phyloP scores from a whole-genome alignment of 495 filamentous ascomycete genomes.

The Filosporella fistucella region DNA sequence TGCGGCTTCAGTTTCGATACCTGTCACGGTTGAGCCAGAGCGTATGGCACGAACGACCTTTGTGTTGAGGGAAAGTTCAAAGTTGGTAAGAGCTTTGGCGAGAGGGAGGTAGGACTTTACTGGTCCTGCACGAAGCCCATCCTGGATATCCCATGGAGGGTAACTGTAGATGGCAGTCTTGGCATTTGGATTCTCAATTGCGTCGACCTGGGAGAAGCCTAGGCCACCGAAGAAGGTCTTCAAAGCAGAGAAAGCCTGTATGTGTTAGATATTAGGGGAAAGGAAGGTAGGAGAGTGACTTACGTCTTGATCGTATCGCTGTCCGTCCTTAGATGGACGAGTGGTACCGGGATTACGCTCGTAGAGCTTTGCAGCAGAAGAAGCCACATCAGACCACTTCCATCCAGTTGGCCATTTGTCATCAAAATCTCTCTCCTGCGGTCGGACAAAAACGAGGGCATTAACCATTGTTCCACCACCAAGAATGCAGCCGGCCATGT shows the following conservation, averaged over 20 bases:
- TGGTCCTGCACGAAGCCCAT: constrained; percentile 64
- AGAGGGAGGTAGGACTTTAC: constrained; percentile 66
- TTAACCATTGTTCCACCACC: constrained; percentile 73
- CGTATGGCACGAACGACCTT: constrained; percentile 62
- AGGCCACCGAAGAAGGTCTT: constrained; percentile 32
- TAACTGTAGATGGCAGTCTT: constrained; percentile 64
- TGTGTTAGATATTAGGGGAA: neutral
- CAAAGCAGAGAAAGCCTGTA: constrained; percentile 34
- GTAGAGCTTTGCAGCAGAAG: constrained; percentile 56
- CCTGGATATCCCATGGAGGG: constrained; percentile 60
- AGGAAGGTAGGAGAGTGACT: neutral
- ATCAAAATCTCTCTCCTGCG: constrained; percentile 52
- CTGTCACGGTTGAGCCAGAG: constrained; percentile 51
- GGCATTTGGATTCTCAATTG: constrained; percentile 51
- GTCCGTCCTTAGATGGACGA: constrained; percentile 59
- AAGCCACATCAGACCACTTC: constrained; percentile 57
- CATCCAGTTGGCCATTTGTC: constrained; percentile 69
- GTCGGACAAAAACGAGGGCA: constrained; percentile 48
- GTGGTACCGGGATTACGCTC: constrained; percentile 64
- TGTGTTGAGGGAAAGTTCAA: constrained; percentile 60
- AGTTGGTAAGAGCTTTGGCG: constrained; percentile 55
- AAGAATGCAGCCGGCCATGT: constrained; percentile 73
- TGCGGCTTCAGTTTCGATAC: constrained; percentile 61
- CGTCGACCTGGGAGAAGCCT: constrained; percentile 57
- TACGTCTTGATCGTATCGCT: constrained; percentile 55